Percentiles rank a stretch among this genome's conserved stretches.
Conservation (phyloP, 495 filamentous ascomycete genomes). For the Aspergillus biplanus region DNA sequence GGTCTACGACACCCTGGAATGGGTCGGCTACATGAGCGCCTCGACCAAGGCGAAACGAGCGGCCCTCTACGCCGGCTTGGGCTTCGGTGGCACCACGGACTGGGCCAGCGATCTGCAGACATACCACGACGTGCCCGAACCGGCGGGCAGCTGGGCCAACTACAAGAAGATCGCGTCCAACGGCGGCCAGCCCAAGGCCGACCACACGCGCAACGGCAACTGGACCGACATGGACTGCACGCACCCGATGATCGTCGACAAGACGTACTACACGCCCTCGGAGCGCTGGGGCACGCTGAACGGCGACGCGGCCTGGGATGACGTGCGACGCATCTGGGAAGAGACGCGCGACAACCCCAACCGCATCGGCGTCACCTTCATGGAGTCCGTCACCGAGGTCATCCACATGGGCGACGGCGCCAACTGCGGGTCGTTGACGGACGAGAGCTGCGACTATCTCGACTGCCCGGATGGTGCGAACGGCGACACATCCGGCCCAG, state of each 20-base stretch:
- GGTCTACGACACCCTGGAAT: conserved; percentile 40
- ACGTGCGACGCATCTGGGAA: not conserved
- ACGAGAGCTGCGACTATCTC: not conserved
- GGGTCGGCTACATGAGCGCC: conserved; percentile 44
- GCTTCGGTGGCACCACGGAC: conserved; percentile 38
- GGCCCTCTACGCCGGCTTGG: conserved; percentile 22
- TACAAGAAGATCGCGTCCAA: not conserved
- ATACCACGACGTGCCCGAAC: not conserved
- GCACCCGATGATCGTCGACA: not conserved
- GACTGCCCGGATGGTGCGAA: not conserved
- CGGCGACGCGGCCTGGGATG: not conserved
- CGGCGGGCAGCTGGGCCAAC: not conserved
- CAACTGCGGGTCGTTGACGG: not conserved
- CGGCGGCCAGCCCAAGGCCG: not conserved
- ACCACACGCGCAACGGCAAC: not conserved
- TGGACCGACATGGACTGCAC: not conserved
- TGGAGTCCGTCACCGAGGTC: not conserved
- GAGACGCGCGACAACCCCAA: not conserved
- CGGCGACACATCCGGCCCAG: not conserved
- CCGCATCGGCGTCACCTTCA: not conserved
- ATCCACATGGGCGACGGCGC: not conserved
- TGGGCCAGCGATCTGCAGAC: conserved; percentile 45
- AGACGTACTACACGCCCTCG: not conserved
- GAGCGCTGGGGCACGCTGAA: not conserved
- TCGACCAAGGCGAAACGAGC: conserved; percentile 25